Base-by-base conservation (phyloP, 768 basidiomycete species). In the Boletus patriciae region DNA sequence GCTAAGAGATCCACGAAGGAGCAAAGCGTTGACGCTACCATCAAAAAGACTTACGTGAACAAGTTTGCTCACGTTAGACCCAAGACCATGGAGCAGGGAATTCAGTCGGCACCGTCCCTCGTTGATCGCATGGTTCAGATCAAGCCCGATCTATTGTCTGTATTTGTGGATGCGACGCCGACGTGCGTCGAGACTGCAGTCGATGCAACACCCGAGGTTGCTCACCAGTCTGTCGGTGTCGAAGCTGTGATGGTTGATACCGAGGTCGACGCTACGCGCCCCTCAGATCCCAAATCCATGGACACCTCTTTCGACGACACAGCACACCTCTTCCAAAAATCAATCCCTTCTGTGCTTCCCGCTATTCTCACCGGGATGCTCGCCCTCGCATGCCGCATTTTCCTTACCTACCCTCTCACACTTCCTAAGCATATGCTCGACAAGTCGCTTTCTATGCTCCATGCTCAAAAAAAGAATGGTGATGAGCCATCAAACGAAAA, bases 111-210 rank as follows among this genome's bases (percentile, higher is more conserved):
- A 9, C 77, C 78, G 18, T 54, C 64, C 34, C 62, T 76, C 49
- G 71, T 72, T 23, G 72, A 79, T 15, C 62, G 70, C 36, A 74
- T 66, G 54, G 71, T 80, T 42, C 74, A 79, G 58, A 78, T 71
- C 40, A 70, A 64, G 33, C 78, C 80, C 4, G 65, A 72, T 50
- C 62, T 68, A 6, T 64, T 62, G 19, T 78, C 78, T 27, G 73
- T 75, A 21, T 78, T 75, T 27, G 73, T 86, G 52, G 84, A 85
- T 57, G 85, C 85, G 7, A 75, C 74, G 18, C 85, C 85, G 5
- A 66, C 67, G 25, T 74, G 76, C 25, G 68, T 73, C 15, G 80
- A 80, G 36, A 73, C 67, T 18, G 76, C 66, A n/a, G 75, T 85
- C 36, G 78, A 82, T 38, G 80, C 81, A 37, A 74, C 73, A 12